Percentiles rank a stretch among this genome's conserved stretches.
Conservation (phyloP, 192 early-diverging fungal genomes). For the Linnemannia hyalina region DNA sequence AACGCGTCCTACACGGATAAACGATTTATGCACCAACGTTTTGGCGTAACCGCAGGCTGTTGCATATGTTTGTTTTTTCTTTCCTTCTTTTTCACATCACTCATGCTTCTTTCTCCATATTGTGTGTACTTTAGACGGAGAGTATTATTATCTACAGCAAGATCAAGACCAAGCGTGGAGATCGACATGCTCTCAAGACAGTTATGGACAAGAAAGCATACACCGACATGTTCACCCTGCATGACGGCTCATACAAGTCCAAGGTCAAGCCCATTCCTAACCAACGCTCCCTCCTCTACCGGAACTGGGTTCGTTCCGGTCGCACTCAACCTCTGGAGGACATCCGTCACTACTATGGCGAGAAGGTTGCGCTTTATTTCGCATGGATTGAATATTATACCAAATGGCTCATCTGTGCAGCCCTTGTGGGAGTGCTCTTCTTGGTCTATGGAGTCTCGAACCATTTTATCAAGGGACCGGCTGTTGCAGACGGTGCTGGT, state of each 20-base stretch:
- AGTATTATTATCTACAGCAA: slow-evolving; percentile 37
- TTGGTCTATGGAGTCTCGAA: slow-evolving; percentile 65
- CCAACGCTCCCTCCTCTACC: slow-evolving; percentile 57
- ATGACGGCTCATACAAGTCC: slow-evolving; percentile 66
- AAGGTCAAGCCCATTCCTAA: slow-evolving; percentile 53
- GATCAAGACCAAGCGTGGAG: slow-evolving; percentile 29
- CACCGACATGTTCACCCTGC: slow-evolving; percentile 64
- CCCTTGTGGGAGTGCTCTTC: slow-evolving; percentile 63
- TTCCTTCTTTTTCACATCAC: slow-evolving; percentile 20
- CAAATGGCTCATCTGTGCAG: slow-evolving; percentile 66
- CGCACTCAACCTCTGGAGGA: slow-evolving; percentile 61
- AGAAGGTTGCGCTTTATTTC: slow-evolving; percentile 77
- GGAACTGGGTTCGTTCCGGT: slow-evolving; percentile 57
- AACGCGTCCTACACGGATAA: neutral
- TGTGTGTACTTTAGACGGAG: slow-evolving; percentile 14
- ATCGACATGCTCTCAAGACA: slow-evolving; percentile 59
- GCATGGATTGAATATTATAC: slow-evolving; percentile 78
- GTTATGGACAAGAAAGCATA: slow-evolving; percentile 59
- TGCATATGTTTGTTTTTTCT: neutral
- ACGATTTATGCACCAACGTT: neutral
- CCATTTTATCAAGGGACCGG: neutral
- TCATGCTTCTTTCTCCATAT: neutral
- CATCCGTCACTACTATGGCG: slow-evolving; percentile 76
- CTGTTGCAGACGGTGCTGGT: neutral
- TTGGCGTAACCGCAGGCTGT: neutral